Evolutionary conservation across 495 filamentous ascomycete species (phyloP), one percentile per base, ranked within the genome.

Genomic region (Trichocladium antarcticum): DNA sequence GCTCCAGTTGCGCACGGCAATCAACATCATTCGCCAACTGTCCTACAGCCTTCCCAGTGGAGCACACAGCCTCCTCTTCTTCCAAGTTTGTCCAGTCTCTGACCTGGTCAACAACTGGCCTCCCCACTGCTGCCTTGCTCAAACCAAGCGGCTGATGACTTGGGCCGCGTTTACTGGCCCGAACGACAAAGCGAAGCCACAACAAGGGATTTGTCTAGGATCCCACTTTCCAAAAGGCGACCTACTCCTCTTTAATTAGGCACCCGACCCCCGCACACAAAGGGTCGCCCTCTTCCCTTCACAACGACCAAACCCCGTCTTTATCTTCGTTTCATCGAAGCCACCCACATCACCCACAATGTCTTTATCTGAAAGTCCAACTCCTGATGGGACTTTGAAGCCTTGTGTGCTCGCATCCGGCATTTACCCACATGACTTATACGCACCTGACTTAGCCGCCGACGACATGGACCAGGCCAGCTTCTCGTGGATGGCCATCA

Each of bases 401-500:
- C 55, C 66, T 11, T 71, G 68, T 58, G 59, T 65, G 53, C 56
- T 70, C 17, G 54, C 62, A 34, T 55, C 53, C 19, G 54, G 56
- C 46, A 47, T 67, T 14, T 54, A 59, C 47, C 41, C 61, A 17
- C 53, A 64, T n/a, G 69, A 74, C 45, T 56, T 57, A 11, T n/a
- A n/a, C 47, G 44, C 61, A 17, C 53, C 66, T n/a, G 69, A 74
- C 45, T 56, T 57, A 11, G 53, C 66, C 35, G 49, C 55, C 24
- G 51, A 54, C 41, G 67, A 72, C 47, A 38, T 60, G 21, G 68
- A 71, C 22, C 49, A 68, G 28, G 57, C 54, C 32, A 59, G 38
- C 38, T 55, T 64, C 11, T 48, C 68, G 12, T 78, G 75, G 75
- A 67, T 70, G 64, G 57, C 70, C 15, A 68, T 73, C 6, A 75